Evolutionary conservation across 371 early-diverging fungal species (phyloP).

Genomic region (Mortierella sp.): DNA sequence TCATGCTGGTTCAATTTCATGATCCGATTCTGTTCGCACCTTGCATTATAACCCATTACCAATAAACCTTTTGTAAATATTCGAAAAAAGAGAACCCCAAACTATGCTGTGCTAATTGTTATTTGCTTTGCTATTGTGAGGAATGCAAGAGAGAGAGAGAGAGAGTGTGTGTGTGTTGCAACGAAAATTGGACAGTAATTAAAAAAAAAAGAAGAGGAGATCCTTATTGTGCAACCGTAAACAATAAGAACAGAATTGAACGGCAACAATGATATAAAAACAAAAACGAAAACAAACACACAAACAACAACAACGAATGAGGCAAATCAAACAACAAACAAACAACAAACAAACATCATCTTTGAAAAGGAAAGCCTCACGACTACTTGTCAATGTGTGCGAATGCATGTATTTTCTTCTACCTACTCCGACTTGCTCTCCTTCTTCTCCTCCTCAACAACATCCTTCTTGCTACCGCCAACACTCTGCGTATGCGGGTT

Average conservation of each 20-base stretch:
- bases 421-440: slow-evolving; percentile 12
- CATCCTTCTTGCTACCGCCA: slow-evolving; percentile 36
- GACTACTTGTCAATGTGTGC: neutral
- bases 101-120: neutral
- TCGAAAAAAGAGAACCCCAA: neutral
- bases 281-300: neutral
- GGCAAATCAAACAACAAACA: too few relatives aligned
- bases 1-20: slow-evolving; percentile 8
- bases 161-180: too few relatives aligned
- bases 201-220: neutral
- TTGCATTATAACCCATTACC: neutral
- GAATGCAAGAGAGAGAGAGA: neutral
- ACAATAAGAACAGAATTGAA: neutral
- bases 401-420: neutral
- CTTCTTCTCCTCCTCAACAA: slow-evolving; percentile 3
- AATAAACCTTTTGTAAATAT: slow-evolving; percentile 11
- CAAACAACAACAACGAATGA: neutral
- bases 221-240: neutral
- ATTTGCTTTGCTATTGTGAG: neutral
- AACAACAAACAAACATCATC: too few relatives aligned
- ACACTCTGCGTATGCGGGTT: slow-evolving; percentile 39
- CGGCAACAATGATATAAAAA: neutral
- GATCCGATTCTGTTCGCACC: neutral
- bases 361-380: neutral
- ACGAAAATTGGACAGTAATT: too few relatives aligned